phyloP scores from a whole-genome alignment of 176 grass and related monocot genomes.

The Oropetium thomaeum region DNA sequence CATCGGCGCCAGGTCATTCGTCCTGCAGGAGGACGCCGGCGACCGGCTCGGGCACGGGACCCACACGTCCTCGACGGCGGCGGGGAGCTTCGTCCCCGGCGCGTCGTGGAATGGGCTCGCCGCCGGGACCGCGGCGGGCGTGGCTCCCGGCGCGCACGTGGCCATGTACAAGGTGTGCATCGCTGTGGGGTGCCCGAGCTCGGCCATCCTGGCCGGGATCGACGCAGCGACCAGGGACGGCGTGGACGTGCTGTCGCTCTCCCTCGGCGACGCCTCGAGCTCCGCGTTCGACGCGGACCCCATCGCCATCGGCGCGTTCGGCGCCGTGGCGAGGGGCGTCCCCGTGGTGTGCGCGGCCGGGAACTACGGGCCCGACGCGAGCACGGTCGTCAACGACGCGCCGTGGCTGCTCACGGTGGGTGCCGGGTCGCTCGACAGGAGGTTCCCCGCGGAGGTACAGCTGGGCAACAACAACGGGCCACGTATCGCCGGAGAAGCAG shows the following conservation, averaged over 20 bases:
- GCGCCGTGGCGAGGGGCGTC: too few relatives aligned
- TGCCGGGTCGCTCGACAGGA: background rate
- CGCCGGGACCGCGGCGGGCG: too few relatives aligned
- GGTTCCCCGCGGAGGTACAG: background rate
- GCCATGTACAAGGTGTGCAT: constrained; percentile 58
- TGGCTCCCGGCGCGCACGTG: constrained; percentile 31
- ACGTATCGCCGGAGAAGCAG: background rate
- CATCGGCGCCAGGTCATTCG: background rate
- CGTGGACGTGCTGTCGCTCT: background rate
- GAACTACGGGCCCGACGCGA: too few relatives aligned
- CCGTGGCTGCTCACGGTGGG: background rate
- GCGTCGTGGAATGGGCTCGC: background rate
- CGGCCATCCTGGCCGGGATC: constrained; percentile 7
- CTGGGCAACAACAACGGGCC: background rate
- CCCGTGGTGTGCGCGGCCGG: too few relatives aligned
- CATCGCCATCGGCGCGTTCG: too few relatives aligned
- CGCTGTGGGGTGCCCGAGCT: background rate
- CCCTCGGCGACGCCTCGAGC: too few relatives aligned
- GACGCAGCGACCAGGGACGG: background rate
- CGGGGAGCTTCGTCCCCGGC: constrained; percentile 26
- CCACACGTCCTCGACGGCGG: constrained; percentile 45
- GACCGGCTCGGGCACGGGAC: constrained; percentile 26
- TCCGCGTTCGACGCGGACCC: too few relatives aligned
- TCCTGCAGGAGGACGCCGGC: background rate
- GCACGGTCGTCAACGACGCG: too few relatives aligned